Percentiles rank a stretch among this genome's conserved stretches.
Conservation (phyloP, 1,284 basidiomycete genomes). For the Ustilago bromivora region DNA sequence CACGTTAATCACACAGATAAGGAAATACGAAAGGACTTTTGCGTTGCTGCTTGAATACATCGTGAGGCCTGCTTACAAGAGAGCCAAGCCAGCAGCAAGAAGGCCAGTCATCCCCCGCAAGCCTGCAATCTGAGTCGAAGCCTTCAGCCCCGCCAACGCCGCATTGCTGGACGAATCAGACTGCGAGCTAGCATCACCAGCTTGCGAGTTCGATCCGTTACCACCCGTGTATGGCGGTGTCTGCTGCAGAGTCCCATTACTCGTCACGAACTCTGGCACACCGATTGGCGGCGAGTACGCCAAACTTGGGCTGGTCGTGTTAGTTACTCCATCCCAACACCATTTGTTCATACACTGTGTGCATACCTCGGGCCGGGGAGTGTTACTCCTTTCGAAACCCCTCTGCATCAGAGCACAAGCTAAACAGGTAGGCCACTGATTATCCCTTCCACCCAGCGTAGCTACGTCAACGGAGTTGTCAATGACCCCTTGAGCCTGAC, state of each 20-base stretch:
- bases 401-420: slow-evolving; percentile 62
- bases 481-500: slow-evolving; percentile 54
- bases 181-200: slow-evolving; percentile 12
- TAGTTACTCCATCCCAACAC: slow-evolving; percentile 66
- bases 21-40: no score
- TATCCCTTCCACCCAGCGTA: slow-evolving; percentile 57
- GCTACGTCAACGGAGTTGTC: slow-evolving; percentile 65
- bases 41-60: no score
- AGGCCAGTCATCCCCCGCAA: background rate
- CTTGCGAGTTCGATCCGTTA: slow-evolving; percentile 50
- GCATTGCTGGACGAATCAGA: background rate
- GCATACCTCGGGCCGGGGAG: slow-evolving; percentile 52
- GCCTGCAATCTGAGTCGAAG: background rate
- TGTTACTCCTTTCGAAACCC: slow-evolving; percentile 56
- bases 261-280: slow-evolving; percentile 55
- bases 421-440: slow-evolving; percentile 60
- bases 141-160: background rate
- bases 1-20: no score
- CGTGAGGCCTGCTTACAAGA: slow-evolving; percentile 1
- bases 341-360: slow-evolving; percentile 56
- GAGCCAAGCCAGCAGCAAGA: slow-evolving; percentile 6
- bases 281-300: slow-evolving; percentile 63
- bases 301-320: slow-evolving; percentile 44
- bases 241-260: slow-evolving; percentile 38
- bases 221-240: slow-evolving; percentile 59